These are phyloP conservation scores for Triticum monococcum DNA, from an alignment of 176 grass and related monocot genomes.

Conservation along the genomic window DNA sequence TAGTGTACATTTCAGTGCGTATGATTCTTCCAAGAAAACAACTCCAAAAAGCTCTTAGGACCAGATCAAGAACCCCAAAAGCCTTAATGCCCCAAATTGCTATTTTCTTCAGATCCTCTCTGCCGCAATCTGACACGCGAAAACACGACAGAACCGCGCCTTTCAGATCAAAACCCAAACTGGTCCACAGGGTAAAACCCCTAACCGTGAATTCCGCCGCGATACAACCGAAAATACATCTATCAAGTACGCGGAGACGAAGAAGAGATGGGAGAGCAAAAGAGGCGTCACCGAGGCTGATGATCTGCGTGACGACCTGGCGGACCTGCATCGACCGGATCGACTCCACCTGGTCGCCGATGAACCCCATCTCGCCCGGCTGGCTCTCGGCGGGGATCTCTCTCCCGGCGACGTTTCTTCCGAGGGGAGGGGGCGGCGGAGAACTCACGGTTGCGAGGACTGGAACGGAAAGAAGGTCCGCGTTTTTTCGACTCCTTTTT, in stretches of 20 bases:
- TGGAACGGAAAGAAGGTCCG: background rate
- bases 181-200: background rate
- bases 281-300: constrained; percentile 60
- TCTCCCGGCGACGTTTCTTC: background rate
- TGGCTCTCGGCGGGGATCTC: background rate
- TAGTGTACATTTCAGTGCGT: background rate
- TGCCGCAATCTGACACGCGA: background rate
- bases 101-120: background rate
- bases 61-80: background rate
- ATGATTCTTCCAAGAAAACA: background rate
- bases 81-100: too few species aligned
- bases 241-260: background rate
- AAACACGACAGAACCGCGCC: background rate
- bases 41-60: background rate
- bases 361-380: constrained; percentile 52
- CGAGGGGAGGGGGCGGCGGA: background rate
- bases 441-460: background rate
- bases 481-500: constrained; percentile 14
- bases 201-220: background rate
- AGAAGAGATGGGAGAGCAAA: background rate
- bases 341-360: constrained; percentile 59
- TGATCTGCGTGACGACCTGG: constrained; percentile 60
- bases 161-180: background rate
- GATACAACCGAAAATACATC: background rate
- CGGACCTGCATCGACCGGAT: constrained; percentile 70